Evolutionary conservation across 371 early-diverging fungal species (phyloP).

Genomic region (Lichtheimia hyalospora): DNA sequence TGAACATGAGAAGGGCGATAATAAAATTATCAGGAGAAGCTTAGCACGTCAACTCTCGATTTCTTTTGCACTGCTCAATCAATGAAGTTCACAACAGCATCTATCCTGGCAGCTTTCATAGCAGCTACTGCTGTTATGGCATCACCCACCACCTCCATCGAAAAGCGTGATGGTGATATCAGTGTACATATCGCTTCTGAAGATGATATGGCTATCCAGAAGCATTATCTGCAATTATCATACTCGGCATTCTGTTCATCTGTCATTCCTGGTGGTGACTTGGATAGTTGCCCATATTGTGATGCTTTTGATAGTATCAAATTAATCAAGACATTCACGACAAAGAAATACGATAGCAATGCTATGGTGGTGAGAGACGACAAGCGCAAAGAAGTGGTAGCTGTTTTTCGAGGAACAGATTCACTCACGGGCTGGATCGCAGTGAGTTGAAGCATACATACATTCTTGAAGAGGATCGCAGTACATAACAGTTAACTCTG

Average conservation of each 20-base stretch:
- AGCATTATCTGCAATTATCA: constrained; percentile 7
- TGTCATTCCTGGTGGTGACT: constrained; percentile 11
- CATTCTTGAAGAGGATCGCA: too few species aligned
- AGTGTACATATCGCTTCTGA: constrained; percentile 1
- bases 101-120: too few species aligned
- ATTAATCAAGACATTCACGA: constrained; percentile 5
- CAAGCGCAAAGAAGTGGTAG: constrained; percentile 4
- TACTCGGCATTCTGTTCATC: constrained; percentile 11
- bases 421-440: neutral
- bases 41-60: too few species aligned
- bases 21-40: too few species aligned
- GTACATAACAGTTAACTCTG: too few species aligned
- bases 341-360: constrained; percentile 9
- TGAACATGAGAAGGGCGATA: too few species aligned
- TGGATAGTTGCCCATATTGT: constrained; percentile 13
- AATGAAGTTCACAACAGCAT: too few species aligned
- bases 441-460: too few species aligned
- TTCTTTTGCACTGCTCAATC: too few species aligned
- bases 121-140: too few species aligned
- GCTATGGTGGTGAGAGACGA: constrained; percentile 13
- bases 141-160: too few species aligned
- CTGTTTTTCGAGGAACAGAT: constrained; percentile 11
- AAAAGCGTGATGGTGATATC: too few species aligned
- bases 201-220: neutral
- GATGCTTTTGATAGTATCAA: constrained; percentile 3